Evolutionary conservation across 163 green algal species (phyloP).

Genomic region (Scenedesmus sp.): DNA sequence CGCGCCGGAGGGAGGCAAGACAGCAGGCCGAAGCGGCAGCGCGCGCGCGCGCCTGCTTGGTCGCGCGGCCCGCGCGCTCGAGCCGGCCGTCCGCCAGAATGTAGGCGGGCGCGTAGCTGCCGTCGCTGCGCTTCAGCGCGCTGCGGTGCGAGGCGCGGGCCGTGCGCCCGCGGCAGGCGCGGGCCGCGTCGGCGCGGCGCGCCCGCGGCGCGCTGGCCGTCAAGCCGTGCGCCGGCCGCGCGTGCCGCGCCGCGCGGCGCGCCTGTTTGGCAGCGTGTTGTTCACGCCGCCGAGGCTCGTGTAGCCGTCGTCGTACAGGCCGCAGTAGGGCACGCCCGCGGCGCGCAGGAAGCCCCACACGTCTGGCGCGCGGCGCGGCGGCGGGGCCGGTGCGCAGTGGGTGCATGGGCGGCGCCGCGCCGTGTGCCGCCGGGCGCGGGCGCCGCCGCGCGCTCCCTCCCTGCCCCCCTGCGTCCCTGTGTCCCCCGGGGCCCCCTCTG

Average conservation of each 20-base stretch:
- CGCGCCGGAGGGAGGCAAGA: no score
- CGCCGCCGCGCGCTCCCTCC: no score
- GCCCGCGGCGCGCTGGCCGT: no score
- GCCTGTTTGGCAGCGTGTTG: slow-evolving; percentile 84
- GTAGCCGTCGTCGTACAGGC: slow-evolving; percentile 92
- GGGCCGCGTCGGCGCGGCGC: no score
- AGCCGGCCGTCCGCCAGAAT: slow-evolving; percentile 80
- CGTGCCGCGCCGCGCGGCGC: not conserved
- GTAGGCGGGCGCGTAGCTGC: slow-evolving; percentile 79
- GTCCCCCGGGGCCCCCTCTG: no score
- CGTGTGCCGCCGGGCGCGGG: no score
- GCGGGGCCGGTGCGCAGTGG: no score
- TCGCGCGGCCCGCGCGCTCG: slow-evolving; percentile 63
- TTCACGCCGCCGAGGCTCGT: slow-evolving; percentile 79
- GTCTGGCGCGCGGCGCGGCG: no score
- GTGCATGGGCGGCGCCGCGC: no score
- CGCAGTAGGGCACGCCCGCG: slow-evolving; percentile 75
- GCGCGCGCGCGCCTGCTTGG: slow-evolving; percentile 21
- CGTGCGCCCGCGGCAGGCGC: slow-evolving; percentile 73
- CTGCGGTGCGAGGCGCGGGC: slow-evolving; percentile 48
- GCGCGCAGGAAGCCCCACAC: slow-evolving; percentile 87
- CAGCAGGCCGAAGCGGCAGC: no score
- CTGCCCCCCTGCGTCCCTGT: no score
- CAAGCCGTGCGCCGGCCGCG: no score
- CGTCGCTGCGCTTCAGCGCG: slow-evolving; percentile 73